These are phyloP conservation scores for Drechslerella coelobrocha DNA, from an alignment of 2,329 filamentous ascomycete genomes.

Conservation along the genomic window DNA sequence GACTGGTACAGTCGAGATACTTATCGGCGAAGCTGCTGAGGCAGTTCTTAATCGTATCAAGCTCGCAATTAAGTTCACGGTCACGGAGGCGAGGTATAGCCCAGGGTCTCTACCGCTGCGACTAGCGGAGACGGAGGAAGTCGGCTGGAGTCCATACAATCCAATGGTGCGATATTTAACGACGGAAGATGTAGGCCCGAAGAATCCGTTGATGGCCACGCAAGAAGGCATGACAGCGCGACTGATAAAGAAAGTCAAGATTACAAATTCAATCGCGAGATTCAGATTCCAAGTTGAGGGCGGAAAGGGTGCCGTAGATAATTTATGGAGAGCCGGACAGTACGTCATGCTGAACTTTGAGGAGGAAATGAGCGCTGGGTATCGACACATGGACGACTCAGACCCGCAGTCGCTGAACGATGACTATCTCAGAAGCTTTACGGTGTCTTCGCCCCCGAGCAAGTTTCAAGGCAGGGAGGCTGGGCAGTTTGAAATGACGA, in stretches of 20 bases:
- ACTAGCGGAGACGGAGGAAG: slow-evolving; percentile 59
- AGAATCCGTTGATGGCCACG: slow-evolving; percentile 40
- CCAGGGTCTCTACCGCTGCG: slow-evolving; percentile 71
- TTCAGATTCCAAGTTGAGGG: slow-evolving; percentile 63
- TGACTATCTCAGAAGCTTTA: slow-evolving; percentile 83
- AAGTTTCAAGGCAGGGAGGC: slow-evolving; percentile 56
- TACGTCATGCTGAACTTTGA: slow-evolving; percentile 78
- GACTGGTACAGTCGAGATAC: slow-evolving; percentile 72
- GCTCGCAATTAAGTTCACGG: slow-evolving; percentile 72
- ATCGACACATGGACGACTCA: slow-evolving; percentile 81
- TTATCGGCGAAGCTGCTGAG: slow-evolving; percentile 70
- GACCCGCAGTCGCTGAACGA: slow-evolving; percentile 83
- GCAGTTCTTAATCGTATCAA: slow-evolving; percentile 72
- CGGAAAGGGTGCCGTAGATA: slow-evolving; percentile 55
- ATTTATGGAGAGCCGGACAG: slow-evolving; percentile 71
- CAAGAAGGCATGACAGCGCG: slow-evolving; percentile 61
- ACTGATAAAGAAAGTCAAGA: slow-evolving; percentile 65
- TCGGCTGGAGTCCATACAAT: slow-evolving; percentile 76
- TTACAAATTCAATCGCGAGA: slow-evolving; percentile 72
- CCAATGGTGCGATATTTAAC: slow-evolving; percentile 72
- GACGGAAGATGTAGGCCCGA: slow-evolving; percentile 62
- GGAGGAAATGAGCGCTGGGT: slow-evolving; percentile 73
- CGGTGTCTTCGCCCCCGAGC: slow-evolving; percentile 70
- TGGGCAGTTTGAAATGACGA: slow-evolving; percentile 73
- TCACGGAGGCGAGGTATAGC: slow-evolving; percentile 70